Evolutionary conservation across 108 stramenopile species (phyloP).

Genomic region (Aurantiochytrium sp.): DNA sequence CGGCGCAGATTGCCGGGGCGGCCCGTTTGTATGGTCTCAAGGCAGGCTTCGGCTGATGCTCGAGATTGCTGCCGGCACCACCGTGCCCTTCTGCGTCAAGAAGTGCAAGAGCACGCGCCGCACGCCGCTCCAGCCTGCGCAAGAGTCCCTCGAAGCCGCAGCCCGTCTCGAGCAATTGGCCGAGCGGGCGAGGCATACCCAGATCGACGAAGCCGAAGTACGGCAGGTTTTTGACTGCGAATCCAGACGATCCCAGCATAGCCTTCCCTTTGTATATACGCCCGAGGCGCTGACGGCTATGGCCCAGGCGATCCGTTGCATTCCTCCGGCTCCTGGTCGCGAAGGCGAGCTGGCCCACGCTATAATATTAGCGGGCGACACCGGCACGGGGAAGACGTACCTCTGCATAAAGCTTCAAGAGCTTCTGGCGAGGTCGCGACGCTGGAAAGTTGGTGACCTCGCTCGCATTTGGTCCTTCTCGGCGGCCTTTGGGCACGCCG

Average conservation of each 20-base stretch:
- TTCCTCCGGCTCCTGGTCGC: not conserved
- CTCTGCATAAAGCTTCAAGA: slow-evolving; percentile 22
- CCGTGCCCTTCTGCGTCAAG: no score
- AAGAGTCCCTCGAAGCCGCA: not conserved
- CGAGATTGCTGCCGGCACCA: not conserved
- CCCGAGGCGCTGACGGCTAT: not conserved
- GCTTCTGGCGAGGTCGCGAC: not conserved
- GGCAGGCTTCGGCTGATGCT: not conserved
- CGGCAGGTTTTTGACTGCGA: not conserved
- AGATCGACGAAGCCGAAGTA: not conserved
- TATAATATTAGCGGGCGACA: not conserved
- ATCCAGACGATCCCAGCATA: not conserved
- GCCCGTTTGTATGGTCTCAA: not conserved
- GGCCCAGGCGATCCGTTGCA: slow-evolving; percentile 11
- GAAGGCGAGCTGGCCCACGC: not conserved
- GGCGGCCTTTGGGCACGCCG: not conserved
- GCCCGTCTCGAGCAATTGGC: not conserved
- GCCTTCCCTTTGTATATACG: slow-evolving; percentile 1
- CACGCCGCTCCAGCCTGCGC: not conserved
- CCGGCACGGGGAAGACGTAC: slow-evolving; percentile 26
- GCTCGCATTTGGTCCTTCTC: not conserved
- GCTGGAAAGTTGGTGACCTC: not conserved
- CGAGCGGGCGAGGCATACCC: not conserved
- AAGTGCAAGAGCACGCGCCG: no score
- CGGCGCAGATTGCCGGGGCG: not conserved